Evolutionary conservation across 768 basidiomycete genomes (phyloP), one percentile per base, ranked within the genome.

Genomic region (Calocera cornea): DNA sequence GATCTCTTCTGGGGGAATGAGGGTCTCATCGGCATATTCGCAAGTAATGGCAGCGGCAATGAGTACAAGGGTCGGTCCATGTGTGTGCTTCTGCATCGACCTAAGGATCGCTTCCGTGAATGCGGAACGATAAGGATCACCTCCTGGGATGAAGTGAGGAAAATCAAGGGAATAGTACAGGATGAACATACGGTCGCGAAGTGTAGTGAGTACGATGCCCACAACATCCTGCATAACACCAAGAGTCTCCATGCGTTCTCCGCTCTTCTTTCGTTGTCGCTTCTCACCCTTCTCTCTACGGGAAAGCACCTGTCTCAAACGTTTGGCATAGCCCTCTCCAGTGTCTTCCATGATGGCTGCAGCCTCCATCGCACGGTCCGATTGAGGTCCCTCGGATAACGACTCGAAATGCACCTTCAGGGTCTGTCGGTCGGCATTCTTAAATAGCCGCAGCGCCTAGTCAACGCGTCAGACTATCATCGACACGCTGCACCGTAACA

Each of bases 11-110:
- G 87, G 84, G 8, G 84, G 72, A 38, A 84, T 74, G n/a, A 85
- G 77, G 50, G 84, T 72, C 60, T 77, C 77, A 24, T 80, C 80
- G 64, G 81, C 81, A 70, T 84, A 83, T 74, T 90, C 88, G 68
- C 81, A 82, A n/a, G 84, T 79, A 41, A 89, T 75, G 1, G 90
- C 90, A 10, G 85, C 79, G n/a, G 82, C 72, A n/a, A 92, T 81
- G 22, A 89, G 82, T 73, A 87, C 80, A 38, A 84, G 72, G 0
- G 88, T 90, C 12, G 87, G 82, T 16, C 84, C 82, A n/a, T 77
- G 70, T 17, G 72, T 71, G 29, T n/a, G 64, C n/a, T 49, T 49
- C 31, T 60, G 31, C 24, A 27, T 47, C 17, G 33, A 69, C 11
- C 34, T 29, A 12, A 65, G 34, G 41, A 54, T 38, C 7, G 29